Base-by-base conservation (phyloP, 108 stramenopile species). In the Licmophora abbreviata region DNA sequence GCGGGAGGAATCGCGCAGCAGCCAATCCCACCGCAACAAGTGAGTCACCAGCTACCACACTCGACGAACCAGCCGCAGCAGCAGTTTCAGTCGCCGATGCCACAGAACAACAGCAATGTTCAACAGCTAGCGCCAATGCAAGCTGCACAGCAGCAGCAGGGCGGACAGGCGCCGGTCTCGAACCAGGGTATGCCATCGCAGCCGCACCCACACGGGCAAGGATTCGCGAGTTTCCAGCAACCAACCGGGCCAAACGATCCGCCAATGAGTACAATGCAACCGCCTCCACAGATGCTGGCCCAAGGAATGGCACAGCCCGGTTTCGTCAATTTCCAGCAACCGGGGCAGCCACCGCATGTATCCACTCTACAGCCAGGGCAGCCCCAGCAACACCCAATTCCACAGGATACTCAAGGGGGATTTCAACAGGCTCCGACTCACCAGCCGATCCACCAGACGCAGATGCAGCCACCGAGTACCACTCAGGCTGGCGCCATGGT, bases 1-100 rank as follows among this genome's bases (percentile, higher is more conserved):
- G n/a, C n/a, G n/a, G n/a, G n/a, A 6, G n/a, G n/a, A n/a, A n/a
- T n/a, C n/a, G n/a, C n/a, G n/a, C 31, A 50, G 15, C 56, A 29
- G 12, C n/a, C 41, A 40, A 27, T 51, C 29, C 11, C 23, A 25
- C 9, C 20, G 17, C 40, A 37, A 27, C 30, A 30, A 48, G 15
- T 35, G 44, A 37, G 41, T 18, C 17, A 14, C 35, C 11, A 50
- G 18, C 42, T 24, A 35, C 17, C 40, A 44, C n/a, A 10, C 20
- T 38, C 30, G 23, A 28, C n/a, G n/a, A 17, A 28, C 15, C 34
- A 51, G 28, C 35, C 29, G 48, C 38, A 34, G 56, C 24, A 7
- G 34, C 40, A 53, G 21, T 26, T 49, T 41, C 59, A 56, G 29
- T 60, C 54, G 32, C 58, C 28, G 25, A 36, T 23, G 29, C 4